A percentile compares a stretch with the other conserved stretches of the same genome.
Conservation (phyloP, 768 basidiomycete genomes). For the Kwoniella botswanensis region DNA sequence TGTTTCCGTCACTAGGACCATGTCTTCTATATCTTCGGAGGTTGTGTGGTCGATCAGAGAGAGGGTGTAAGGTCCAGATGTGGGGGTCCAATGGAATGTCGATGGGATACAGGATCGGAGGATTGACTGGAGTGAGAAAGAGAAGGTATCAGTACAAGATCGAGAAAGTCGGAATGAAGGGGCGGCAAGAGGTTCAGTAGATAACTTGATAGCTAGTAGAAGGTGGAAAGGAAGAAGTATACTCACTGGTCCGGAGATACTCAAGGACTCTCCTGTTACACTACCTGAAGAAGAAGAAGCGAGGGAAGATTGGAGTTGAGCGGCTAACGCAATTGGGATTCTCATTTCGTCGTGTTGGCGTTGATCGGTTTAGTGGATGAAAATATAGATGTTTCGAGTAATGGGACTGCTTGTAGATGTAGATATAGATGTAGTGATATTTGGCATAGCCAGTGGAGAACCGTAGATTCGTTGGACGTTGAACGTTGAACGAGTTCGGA, state of each 20-base stretch:
- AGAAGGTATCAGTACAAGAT: neutral
- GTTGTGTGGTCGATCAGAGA: slow-evolving; percentile 8
- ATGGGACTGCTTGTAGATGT: neutral
- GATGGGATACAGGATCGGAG: slow-evolving; percentile 19
- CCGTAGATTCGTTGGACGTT: neutral
- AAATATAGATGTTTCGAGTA: neutral
- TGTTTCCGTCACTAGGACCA: slow-evolving; percentile 27
- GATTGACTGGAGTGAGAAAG: slow-evolving; percentile 1
- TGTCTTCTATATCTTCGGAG: slow-evolving; percentile 3
- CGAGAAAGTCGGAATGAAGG: neutral
- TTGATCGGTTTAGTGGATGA: neutral
- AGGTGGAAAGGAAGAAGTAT: neutral
- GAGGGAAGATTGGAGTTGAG: slow-evolving; percentile 19
- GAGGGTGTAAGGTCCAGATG: slow-evolving; percentile 17
- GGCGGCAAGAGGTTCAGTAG: neutral
- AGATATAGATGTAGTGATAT: neutral
- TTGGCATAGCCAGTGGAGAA: neutral
- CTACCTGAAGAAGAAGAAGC: slow-evolving; percentile 2
- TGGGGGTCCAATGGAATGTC: slow-evolving; percentile 23
- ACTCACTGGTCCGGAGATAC: slow-evolving; percentile 26
- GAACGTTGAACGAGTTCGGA: neutral
- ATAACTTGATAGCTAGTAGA: neutral
- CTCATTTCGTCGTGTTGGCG: neutral
- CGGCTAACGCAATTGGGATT: slow-evolving; percentile 14
- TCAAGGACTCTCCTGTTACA: slow-evolving; percentile 2